phyloP scores from a whole-genome alignment of 2,329 filamentous ascomycete species.

The Raffaelea albimanens region DNA sequence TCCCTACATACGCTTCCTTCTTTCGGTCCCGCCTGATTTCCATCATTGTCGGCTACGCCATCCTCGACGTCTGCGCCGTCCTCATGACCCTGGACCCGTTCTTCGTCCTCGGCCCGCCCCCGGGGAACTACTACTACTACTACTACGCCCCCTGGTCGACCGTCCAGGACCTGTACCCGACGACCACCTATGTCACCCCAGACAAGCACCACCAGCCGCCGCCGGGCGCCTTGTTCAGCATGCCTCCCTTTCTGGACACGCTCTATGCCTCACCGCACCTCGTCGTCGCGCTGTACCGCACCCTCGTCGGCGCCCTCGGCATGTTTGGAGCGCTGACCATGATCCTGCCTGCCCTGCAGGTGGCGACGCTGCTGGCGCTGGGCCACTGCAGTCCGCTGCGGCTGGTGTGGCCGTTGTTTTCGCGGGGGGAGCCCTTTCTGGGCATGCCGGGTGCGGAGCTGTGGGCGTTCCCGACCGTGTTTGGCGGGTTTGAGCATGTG shows the following conservation, averaged over 20 bases:
- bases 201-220: constrained; percentile 14
- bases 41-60: constrained; percentile 50
- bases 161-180: constrained; percentile 10
- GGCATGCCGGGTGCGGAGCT: constrained; percentile 38
- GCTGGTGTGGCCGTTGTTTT: constrained; percentile 40
- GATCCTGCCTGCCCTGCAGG: constrained; percentile 40
- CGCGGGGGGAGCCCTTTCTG: constrained; percentile 27
- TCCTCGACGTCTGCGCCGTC: constrained; percentile 61
- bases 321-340: constrained; percentile 52
- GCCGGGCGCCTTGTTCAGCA: constrained; percentile 22
- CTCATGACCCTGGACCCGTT: constrained; percentile 69
- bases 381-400: not conserved
- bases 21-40: constrained; percentile 32
- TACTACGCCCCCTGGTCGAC: constrained; percentile 19
- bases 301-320: constrained; percentile 42
- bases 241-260: constrained; percentile 25
- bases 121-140: too few species aligned
- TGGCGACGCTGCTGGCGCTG: constrained; percentile 4
- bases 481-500: constrained; percentile 46
- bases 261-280: constrained; percentile 9
- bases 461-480: constrained; percentile 44
- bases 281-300: constrained; percentile 45
- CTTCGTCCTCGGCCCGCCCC: constrained; percentile 47
- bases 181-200: constrained; percentile 29
- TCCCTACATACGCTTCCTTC: constrained; percentile 32